Evolutionary conservation across 192 early-diverging fungal species (phyloP).

Genomic region (Gaertneriomyces semiglobifer): DNA sequence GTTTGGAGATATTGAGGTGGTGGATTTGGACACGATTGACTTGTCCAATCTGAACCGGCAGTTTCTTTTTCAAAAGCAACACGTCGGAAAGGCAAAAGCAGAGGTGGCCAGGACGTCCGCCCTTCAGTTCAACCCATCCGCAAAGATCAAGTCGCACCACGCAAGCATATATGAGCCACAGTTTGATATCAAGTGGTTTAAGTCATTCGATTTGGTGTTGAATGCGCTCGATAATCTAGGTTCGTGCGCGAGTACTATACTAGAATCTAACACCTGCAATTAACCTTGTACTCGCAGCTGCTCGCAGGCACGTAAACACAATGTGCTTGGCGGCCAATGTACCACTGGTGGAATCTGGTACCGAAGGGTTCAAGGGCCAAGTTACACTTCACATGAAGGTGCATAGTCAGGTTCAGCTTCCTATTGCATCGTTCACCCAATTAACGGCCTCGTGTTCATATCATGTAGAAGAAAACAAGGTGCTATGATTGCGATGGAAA

Average conservation of each 20-base stretch:
- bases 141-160: slow-evolving; percentile 72
- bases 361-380: slow-evolving; percentile 91
- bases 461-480: slow-evolving; percentile 4
- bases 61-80: slow-evolving; percentile 93
- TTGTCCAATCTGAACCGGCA: slow-evolving; percentile 98
- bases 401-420: neutral
- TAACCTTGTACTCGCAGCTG: slow-evolving; percentile 54
- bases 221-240: slow-evolving; percentile 96
- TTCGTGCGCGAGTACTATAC: slow-evolving; percentile 28
- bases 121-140: slow-evolving; percentile 76
- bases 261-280: slow-evolving; percentile 8
- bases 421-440: neutral
- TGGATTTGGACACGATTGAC: slow-evolving; percentile 98
- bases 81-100: slow-evolving; percentile 91
- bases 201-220: slow-evolving; percentile 82
- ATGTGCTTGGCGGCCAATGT: slow-evolving; percentile 92
- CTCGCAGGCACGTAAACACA: slow-evolving; percentile 87
- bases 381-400: slow-evolving; percentile 80
- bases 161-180: slow-evolving; percentile 83
- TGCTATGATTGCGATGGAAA: slow-evolving; percentile 96
- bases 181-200: slow-evolving; percentile 87
- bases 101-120: slow-evolving; percentile 83
- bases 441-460: neutral
- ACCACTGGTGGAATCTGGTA: slow-evolving; percentile 95
- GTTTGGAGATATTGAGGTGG: slow-evolving; percentile 76